Evolutionary conservation across 1,284 basidiomycete genomes (phyloP).

Genomic region (Bjerkandera adusta): DNA sequence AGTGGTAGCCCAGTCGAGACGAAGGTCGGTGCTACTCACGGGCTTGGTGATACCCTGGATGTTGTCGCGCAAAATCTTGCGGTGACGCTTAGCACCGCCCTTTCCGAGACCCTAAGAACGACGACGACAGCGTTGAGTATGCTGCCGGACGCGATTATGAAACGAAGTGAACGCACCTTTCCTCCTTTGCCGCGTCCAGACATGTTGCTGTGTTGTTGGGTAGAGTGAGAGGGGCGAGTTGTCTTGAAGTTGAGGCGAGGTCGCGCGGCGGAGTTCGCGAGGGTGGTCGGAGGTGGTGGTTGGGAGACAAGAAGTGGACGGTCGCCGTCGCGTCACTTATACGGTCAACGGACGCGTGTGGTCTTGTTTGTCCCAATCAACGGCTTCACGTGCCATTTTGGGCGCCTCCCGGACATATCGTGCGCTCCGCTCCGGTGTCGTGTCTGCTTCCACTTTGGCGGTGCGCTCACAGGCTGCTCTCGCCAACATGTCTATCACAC

Average conservation of each 20-base stretch:
- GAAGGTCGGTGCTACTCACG: conserved; percentile 30
- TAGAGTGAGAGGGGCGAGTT: conserved; percentile 1
- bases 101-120: conserved; percentile 32
- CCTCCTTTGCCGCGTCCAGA: conserved; percentile 66
- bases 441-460: not conserved
- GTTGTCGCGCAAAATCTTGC: conserved; percentile 67
- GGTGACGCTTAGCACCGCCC: conserved; percentile 57
- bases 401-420: not conserved
- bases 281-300: conserved; percentile 13
- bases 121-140: conserved; percentile 9
- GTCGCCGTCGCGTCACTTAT: conserved; percentile 14
- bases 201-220: conserved; percentile 35
- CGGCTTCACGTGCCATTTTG: conserved; percentile 15
- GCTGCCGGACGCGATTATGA: not conserved
- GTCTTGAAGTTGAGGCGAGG: conserved; percentile 10
- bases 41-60: conserved; percentile 66
- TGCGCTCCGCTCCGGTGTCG: not conserved
- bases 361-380: conserved; percentile 19
- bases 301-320: conserved; percentile 7
- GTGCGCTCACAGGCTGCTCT: not conserved
- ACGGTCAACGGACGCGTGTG: conserved; percentile 18
- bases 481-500: conserved; percentile 52
- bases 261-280: conserved; percentile 2
- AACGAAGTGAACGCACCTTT: conserved; percentile 26
- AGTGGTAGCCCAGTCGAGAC: conserved; percentile 25